Evolutionary conservation across 2,329 filamentous ascomycete species (phyloP), one percentile per base, ranked within the genome.

Genomic region (Pseudofabraea citricarpa): DNA sequence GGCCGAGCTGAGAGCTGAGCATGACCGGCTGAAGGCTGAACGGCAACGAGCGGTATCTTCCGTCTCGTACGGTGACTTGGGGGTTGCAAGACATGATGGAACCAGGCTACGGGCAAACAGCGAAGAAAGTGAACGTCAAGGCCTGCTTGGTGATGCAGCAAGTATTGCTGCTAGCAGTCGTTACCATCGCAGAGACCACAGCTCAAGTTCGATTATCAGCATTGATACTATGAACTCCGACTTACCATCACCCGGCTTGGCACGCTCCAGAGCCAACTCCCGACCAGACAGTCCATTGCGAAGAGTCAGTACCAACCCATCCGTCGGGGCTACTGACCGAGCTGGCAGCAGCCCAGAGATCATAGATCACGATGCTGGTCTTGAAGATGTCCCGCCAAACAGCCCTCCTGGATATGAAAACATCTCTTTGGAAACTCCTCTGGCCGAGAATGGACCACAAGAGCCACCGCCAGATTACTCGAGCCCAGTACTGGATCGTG

Each of bases 41-140:
- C 74, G 86, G 15, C 77, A 85, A 44, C 74, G 83, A 20, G 75
- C 84, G 13, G 81, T 89, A 3, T 87, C 84, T 35, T 83, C 81
- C 44, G 87, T 93, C 15, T 81, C 81, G 33, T 93, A 93, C 55
- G 84, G 77, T 8, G 84, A 87, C 32, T 64, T 93, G 4, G 87
- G 87, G 24, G 77, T 90, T 12, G 86, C 85, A 1, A 73, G 84
- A 35, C 85, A 87, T 55, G 87, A 93, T 55, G 87, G 87, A 39
- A 87, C 85, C 1, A 72, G 87, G 36, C 65, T 93, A 21, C 75
- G 87, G 22, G 84, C 83, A 26, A 85, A 82, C 56, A 90, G 84
- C 49, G 74, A 72, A 15, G 86, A 90, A 53, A 87, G 82, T 55
- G 85, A 91, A 58, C 71, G 80, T 22, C 69, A 83, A 33, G 85